Evolutionary conservation across 176 grass and related monocot species (phyloP).

Genomic region (Typha latifolia): DNA sequence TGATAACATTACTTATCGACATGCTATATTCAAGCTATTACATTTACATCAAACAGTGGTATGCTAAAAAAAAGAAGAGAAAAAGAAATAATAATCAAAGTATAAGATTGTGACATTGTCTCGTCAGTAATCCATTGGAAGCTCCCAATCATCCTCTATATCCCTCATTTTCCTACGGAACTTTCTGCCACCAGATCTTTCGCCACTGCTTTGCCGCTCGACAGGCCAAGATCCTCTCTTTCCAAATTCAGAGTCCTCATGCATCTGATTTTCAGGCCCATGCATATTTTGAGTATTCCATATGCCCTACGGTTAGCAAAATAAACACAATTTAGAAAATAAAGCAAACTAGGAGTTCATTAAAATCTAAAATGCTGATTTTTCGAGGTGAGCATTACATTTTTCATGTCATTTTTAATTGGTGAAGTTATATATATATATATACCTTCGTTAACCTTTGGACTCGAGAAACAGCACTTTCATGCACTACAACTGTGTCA

Average conservation of each 20-base stretch:
- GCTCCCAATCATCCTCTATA: constrained; percentile 57
- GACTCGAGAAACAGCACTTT: constrained; percentile 66
- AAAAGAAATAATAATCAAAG: no score
- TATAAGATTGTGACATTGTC: no score
- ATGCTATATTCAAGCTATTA: no score
- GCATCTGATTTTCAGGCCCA: constrained; percentile 27
- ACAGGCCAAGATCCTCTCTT: constrained; percentile 25
- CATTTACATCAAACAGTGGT: no score
- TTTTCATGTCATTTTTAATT: not conserved
- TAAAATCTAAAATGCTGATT: not conserved
- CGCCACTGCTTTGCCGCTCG: constrained; percentile 11
- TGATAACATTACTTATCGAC: no score
- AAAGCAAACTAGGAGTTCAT: not conserved
- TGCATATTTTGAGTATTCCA: constrained; percentile 56
- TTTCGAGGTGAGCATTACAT: not conserved
- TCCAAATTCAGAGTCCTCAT: constrained; percentile 27
- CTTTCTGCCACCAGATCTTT: constrained; percentile 26
- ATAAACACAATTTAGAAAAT: constrained; percentile 16
- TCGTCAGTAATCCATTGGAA: constrained; percentile 69
- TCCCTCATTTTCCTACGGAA: constrained; percentile 28
- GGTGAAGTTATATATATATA: constrained; percentile 15
- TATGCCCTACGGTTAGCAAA: constrained; percentile 42
- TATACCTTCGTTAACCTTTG: constrained; percentile 88
- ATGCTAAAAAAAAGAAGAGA: no score
- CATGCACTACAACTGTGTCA: constrained; percentile 72